Evolutionary conservation across 2,329 filamentous ascomycete genomes (phyloP), one percentile per base, ranked within the genome.

Genomic region (Xylaria polymorpha): DNA sequence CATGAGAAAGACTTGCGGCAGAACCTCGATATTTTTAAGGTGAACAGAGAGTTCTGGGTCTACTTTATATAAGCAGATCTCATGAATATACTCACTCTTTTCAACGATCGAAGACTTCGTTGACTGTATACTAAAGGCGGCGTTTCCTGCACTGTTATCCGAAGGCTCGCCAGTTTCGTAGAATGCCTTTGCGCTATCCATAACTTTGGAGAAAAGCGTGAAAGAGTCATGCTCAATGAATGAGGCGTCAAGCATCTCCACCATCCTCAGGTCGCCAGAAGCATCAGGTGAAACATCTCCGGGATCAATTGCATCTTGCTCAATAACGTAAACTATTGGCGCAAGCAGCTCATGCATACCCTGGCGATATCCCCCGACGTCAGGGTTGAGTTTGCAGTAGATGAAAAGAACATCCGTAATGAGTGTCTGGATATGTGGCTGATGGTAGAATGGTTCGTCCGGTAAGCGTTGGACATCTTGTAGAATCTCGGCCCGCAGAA

Each of bases 1-100:
- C 92, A 98, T 97, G 29, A 98, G 83, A 77, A 98, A 99, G 60
- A 99, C 95, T 76, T 99, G 96, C 1, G 96, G 96, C n/a, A 98
- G 83, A 70, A 99, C 90, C 69, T 98, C 95, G 56, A 98, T 90
- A 68, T 89, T 87, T 67, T 90, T 90, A 20, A 99, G 85, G 79
- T 98, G 94, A 29, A 85, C 85, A 15, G 93, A 91, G 35, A 98
- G 86, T 76, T 94, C 91, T n/a, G 92, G 91, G 77, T 98, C 96
- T 37, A 94, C 85, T 72, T 90, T 91, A 67, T 89, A 88, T 53
- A 99, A 83, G 61, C 93, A 90, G 35, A 92, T 87, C 75, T 97
- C 91, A 77, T 98, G 95, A 69, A 99, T 97, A 74, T 91, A 89
- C 76, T 91, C 90, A 81, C 94, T 97, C 77, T 94, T 90, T 73